Evolutionary conservation across 2,329 filamentous ascomycete species (phyloP), one percentile per base, ranked within the genome.

Genomic region (Colletotrichum scovillei): DNA sequence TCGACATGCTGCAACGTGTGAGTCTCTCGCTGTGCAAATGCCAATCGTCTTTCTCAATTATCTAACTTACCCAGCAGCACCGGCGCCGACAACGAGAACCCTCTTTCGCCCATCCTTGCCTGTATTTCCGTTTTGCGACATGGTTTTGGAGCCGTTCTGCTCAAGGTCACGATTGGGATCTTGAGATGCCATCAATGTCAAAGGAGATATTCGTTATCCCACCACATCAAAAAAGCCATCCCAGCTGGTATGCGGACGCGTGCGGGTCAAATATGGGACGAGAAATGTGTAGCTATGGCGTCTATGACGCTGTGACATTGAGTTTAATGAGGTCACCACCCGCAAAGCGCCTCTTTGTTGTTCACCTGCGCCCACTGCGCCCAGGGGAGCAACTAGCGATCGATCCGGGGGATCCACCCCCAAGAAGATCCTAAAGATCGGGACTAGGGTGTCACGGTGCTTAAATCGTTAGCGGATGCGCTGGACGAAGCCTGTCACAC

Each of bases 1-100:
- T 89, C 55, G 88, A 90, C 89, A 86, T 86, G 71, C 84, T 80
- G 42, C 56, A 5, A 3, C 2, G n/a, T 3, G 59, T 60, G 4
- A 67, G 53, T 6, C 4, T 53, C 19, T 42, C 4, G 42, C 19
- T 4, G 1, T 19, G 16, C 42, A 3, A n/a, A 38, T 30, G n/a
- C n/a, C 32, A 26, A n/a, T 16, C 6, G 8, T 5, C 16, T 9
- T 1, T 22, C 4, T 32, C 42, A 4, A 1, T 5, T 0, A 16
- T 6, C 46, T 14, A 5, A 70, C 73, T 60, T 75, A 82, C 81
- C 82, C 83, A 67, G 83, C 83, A 62, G 83, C 83, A 9, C 83
- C 83, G 6, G 83, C 83, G 6, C 83, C 83, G n/a, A 85, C 83
- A 42, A 85, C 66, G 16, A 85, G 80, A 32, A 85, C 81, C 38